Evolutionary conservation across 176 grass and related monocot genomes (phyloP), one percentile per base, ranked within the genome.

Genomic region (bread wheat (Triticum aestivum)): DNA sequence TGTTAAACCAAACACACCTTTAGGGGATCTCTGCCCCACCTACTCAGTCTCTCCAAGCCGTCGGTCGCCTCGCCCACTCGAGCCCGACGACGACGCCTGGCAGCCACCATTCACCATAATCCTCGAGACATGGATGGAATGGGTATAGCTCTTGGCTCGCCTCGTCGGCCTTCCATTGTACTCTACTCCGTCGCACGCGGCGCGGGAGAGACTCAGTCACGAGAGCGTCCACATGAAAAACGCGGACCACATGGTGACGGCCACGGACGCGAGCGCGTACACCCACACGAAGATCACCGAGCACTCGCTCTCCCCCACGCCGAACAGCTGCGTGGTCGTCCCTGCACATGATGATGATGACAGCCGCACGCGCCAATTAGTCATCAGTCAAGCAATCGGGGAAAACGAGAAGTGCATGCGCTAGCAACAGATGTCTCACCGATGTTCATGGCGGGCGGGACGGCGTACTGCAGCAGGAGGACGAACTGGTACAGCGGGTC

Each of bases 381-480:
- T 21, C 56, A 59, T 59, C 56, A 21, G 4, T 21, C 18, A 21
- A 54, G 51, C 51, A 54, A 21, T 3, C 56, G 20, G 56, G 56
- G 1, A 21, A 59, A 59, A 21, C 20, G 56, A 59, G 56, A 59
- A 59, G 2, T 21, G 56, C 56, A 59, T 64, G 10, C 23, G 8
- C n/a, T 11, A 12, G 1, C 26, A 66, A 6, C 32, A 42, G 39
- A 17, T 32, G 42, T 3, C 38, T 73, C 62, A 96, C 97, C 92
- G 11, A 98, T 94, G 90, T 96, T 98, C 94, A 98, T 90, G 9
- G 94, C 94, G 9, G 96, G 93, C 0, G 93, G 96, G 61, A 96
- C 90, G 32, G 90, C 93, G 71, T 96, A 92, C 66, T 98, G 97
- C 72, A 98, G 83, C 49, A 92, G 82, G 67, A 98, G 92, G 87